These are phyloP conservation scores for Parastagonospora avenae DNA, from an alignment of 2,329 filamentous ascomycete genomes.

Conservation along the genomic window DNA sequence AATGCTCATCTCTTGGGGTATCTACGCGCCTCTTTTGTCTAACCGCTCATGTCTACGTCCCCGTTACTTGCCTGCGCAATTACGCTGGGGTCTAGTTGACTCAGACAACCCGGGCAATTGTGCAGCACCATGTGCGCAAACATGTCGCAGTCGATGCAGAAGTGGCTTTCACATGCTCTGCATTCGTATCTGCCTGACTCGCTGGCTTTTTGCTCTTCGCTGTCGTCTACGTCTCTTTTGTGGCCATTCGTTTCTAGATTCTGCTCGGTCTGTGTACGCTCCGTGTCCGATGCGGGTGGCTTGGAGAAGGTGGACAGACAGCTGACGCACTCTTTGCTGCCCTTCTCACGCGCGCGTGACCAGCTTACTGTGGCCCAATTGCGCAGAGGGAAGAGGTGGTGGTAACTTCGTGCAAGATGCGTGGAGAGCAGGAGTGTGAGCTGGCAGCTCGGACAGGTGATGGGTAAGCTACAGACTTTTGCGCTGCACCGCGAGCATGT, in stretches of 20 bases:
- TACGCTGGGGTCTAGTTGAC: slow-evolving; percentile 31
- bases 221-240: slow-evolving; percentile 32
- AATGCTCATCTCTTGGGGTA: background rate
- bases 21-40: background rate
- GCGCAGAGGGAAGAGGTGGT: slow-evolving; percentile 59
- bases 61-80: slow-evolving; percentile 20
- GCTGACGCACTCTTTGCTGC: slow-evolving; percentile 69
- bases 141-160: slow-evolving; percentile 97
- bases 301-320: slow-evolving; percentile 76
- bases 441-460: slow-evolving; percentile 88
- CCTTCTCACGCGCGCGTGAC: slow-evolving; percentile 64
- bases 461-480: slow-evolving; percentile 88
- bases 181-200: slow-evolving; percentile 90
- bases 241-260: slow-evolving; percentile 16
- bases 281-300: slow-evolving; percentile 18
- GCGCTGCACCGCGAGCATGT: slow-evolving; percentile 84
- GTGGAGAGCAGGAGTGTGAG: slow-evolving; percentile 94
- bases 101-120: slow-evolving; percentile 90
- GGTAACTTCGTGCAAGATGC: slow-evolving; percentile 46
- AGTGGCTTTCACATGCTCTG: slow-evolving; percentile 83
- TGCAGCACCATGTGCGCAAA: slow-evolving; percentile 94
- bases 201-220: slow-evolving; percentile 60
- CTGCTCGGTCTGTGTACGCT: slow-evolving; percentile 14
- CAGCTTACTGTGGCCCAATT: slow-evolving; percentile 93
- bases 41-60: slow-evolving; percentile 37